Percentiles rank a stretch among this genome's conserved stretches.
Evolutionary conservation across 106 monocot species (phyloP).

Genomic region (Hemerocallis citrina): DNA sequence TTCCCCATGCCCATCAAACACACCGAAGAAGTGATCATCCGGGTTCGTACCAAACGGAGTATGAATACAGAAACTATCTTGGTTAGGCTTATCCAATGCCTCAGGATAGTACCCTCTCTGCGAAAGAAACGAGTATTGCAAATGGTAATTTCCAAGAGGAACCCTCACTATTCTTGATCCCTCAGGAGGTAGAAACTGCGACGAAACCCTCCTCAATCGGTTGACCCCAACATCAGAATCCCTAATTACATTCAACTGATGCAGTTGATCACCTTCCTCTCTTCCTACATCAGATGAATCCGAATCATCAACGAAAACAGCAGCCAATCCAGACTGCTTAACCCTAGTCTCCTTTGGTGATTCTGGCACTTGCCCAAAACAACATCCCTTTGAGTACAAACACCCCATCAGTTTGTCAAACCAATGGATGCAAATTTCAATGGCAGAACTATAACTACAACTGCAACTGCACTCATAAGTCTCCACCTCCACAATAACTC

Average conservation of each 20-base stretch:
- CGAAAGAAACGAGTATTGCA: conserved; percentile 82
- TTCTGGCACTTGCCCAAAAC: conserved; percentile 27
- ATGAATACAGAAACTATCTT: conserved; percentile 88
- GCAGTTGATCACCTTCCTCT: conserved; percentile 47
- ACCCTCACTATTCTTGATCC: conserved; percentile 69
- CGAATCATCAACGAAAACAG: conserved; percentile 12
- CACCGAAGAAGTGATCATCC: conserved; percentile 95
- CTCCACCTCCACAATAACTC: conserved; percentile 10
- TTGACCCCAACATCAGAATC: conserved; percentile 62
- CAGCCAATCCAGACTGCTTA: conserved; percentile 25
- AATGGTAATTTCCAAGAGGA: conserved; percentile 69
- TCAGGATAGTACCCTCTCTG: conserved; percentile 99
- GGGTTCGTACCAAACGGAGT: conserved; percentile 81
- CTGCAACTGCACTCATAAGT: conserved; percentile 17
- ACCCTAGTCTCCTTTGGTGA: conserved; percentile 21
- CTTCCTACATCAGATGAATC: conserved; percentile 19
- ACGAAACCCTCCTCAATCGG: conserved; percentile 72
- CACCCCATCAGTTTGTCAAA: conserved; percentile 56
- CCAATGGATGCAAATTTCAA: conserved; percentile 10
- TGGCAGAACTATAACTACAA: conserved; percentile 9
- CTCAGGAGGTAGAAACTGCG: conserved; percentile 92
- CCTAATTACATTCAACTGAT: conserved; percentile 29
- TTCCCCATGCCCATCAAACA: conserved; percentile 98
- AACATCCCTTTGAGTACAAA: conserved; percentile 72
- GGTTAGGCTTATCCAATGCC: conserved; percentile 83